These are phyloP conservation scores for Phaeolepiota aurea DNA, from an alignment of 768 basidiomycete genomes.

Conservation along the genomic window DNA sequence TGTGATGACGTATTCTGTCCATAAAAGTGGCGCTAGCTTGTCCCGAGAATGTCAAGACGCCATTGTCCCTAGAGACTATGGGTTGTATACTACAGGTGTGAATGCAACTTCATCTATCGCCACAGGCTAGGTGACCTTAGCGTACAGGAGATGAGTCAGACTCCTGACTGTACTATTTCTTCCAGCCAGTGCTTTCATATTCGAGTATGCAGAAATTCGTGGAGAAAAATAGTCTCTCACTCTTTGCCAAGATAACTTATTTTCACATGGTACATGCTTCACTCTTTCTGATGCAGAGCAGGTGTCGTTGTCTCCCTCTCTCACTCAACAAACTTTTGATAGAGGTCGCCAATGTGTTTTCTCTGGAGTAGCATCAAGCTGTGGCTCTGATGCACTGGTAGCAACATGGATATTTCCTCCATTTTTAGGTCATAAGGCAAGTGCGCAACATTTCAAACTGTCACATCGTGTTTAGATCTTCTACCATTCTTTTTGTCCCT, in stretches of 20 bases:
- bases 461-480: not conserved
- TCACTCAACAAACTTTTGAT: conserved; percentile 9
- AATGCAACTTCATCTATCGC: no score
- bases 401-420: conserved; percentile 10
- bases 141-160: no score
- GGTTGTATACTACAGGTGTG: conserved; percentile 9
- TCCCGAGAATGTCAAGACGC: not conserved
- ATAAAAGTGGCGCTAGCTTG: not conserved
- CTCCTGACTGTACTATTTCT: no score
- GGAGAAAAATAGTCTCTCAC: not conserved
- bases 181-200: no score
- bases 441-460: not conserved
- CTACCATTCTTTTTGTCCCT: no score
- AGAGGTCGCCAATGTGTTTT: conserved; percentile 9
- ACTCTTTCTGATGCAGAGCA: no score
- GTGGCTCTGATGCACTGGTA: conserved; percentile 6
- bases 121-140: no score
- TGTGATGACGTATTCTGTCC: not conserved
- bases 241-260: not conserved
- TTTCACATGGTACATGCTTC: no score
- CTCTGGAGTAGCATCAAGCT: conserved; percentile 5
- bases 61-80: not conserved
- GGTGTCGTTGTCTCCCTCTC: conserved; percentile 5
- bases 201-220: not conserved
- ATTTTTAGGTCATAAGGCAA: conserved; percentile 9